Evolutionary conservation across 192 early-diverging fungal genomes (phyloP).

Genomic region (Podila epigama): DNA sequence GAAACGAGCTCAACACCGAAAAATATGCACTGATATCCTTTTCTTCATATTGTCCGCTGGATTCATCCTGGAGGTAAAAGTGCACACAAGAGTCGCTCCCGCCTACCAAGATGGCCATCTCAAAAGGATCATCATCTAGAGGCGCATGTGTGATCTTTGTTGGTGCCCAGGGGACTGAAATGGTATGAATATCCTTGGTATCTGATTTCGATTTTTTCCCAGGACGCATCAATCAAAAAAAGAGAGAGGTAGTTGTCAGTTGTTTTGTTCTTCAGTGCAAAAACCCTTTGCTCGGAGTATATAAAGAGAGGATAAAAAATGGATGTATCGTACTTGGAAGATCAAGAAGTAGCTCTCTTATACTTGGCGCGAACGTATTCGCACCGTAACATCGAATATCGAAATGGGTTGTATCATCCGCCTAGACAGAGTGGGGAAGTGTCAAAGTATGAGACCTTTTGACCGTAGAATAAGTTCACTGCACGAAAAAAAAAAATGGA

Average conservation of each 20-base stretch:
- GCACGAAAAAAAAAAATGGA: background rate
- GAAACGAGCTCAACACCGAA: constrained; percentile 25
- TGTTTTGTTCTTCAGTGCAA: no score
- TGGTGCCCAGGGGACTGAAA: constrained; percentile 34
- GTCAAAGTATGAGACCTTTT: background rate
- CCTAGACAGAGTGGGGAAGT: background rate
- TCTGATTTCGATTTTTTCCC: no score
- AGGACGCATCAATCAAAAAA: no score
- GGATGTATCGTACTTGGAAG: no score
- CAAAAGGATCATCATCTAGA: constrained; percentile 38
- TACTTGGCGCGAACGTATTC: constrained; percentile 30
- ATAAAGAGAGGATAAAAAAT: no score
- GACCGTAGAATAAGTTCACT: background rate
- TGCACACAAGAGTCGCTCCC: constrained; percentile 44
- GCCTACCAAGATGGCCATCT: constrained; percentile 39
- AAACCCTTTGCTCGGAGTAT: no score
- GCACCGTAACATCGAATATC: constrained; percentile 35
- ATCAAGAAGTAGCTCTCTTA: constrained; percentile 19
- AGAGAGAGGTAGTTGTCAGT: no score
- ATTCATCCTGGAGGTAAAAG: constrained; percentile 24
- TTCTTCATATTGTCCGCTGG: background rate
- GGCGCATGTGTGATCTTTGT: constrained; percentile 40
- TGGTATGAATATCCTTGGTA: constrained; percentile 29
- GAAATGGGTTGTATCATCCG: constrained; percentile 24
- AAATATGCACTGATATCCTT: constrained; percentile 12